These are phyloP conservation scores for Botrytis squamosa DNA, from an alignment of 2,329 filamentous ascomycete genomes.

Conservation along the genomic window DNA sequence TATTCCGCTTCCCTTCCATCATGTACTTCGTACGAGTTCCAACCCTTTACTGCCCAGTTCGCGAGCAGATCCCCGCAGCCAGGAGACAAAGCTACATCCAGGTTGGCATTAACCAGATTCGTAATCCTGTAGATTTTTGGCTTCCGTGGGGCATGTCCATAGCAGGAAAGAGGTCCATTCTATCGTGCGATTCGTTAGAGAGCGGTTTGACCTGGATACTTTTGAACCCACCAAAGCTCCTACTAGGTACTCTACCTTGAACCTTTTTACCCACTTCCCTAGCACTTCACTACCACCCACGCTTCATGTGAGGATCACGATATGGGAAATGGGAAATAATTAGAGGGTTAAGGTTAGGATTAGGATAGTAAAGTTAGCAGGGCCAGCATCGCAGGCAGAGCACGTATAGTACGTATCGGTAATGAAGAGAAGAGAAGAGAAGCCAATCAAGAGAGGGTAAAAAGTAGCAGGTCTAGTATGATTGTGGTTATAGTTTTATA, in stretches of 20 bases:
- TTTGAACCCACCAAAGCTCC: constrained; percentile 6
- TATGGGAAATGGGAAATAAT: background rate
- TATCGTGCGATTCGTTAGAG: background rate
- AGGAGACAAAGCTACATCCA: background rate
- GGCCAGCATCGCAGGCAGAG: background rate
- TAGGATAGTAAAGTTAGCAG: background rate
- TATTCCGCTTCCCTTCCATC: background rate
- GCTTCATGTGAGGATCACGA: background rate
- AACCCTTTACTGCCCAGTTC: background rate
- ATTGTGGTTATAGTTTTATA: background rate
- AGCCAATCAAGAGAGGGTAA: background rate
- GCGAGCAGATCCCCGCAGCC: constrained; percentile 2
- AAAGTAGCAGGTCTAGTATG: background rate
- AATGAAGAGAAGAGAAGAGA: background rate
- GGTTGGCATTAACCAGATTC: background rate
- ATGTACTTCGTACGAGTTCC: background rate
- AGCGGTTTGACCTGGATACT: constrained; percentile 1
- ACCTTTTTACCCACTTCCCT: background rate
- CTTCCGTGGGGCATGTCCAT: background rate
- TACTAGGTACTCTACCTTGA: background rate
- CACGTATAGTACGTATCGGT: background rate
- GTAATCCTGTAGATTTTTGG: background rate
- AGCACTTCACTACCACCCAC: background rate
- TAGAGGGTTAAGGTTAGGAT: background rate
- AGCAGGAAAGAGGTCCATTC: background rate